Evolutionary conservation across 164 flowering plant genomes (phyloP).

Genomic region (Liriodendron chinense): DNA sequence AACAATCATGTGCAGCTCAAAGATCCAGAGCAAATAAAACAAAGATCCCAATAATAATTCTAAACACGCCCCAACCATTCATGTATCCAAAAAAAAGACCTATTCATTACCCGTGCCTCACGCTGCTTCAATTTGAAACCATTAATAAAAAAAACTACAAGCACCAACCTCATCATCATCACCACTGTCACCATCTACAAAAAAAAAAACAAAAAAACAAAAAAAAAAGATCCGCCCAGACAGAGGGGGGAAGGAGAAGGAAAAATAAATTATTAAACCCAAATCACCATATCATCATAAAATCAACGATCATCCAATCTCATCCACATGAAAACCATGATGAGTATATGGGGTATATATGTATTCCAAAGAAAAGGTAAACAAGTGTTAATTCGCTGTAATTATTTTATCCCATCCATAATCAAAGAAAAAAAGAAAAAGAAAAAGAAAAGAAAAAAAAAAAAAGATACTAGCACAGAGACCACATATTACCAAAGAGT

Average conservation of each 20-base stretch:
- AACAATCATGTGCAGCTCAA: too few species aligned
- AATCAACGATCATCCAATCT: not conserved
- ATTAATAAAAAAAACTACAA: not conserved
- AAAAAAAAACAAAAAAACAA: too few species aligned
- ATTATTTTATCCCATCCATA: not conserved
- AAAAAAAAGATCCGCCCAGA: not conserved
- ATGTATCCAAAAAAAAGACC: too few species aligned
- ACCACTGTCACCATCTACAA: not conserved
- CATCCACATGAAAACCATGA: not conserved
- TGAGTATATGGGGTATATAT: not conserved
- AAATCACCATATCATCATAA: not conserved
- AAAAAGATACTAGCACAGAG: not conserved
- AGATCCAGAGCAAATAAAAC: too few species aligned
- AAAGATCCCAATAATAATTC: too few species aligned
- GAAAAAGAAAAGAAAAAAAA: not conserved
- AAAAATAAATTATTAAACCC: too few species aligned
- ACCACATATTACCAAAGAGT: not conserved
- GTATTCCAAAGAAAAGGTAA: not conserved
- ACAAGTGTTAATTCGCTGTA: not conserved
- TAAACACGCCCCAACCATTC: too few species aligned
- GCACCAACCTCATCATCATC: not conserved
- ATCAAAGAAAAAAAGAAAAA: not conserved
- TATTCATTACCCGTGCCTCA: too few species aligned
- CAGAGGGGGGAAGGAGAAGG: too few species aligned
- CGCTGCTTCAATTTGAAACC: not conserved